Evolutionary conservation across 2,329 filamentous ascomycete genomes (phyloP).

Genomic region (Daldinia sp.): DNA sequence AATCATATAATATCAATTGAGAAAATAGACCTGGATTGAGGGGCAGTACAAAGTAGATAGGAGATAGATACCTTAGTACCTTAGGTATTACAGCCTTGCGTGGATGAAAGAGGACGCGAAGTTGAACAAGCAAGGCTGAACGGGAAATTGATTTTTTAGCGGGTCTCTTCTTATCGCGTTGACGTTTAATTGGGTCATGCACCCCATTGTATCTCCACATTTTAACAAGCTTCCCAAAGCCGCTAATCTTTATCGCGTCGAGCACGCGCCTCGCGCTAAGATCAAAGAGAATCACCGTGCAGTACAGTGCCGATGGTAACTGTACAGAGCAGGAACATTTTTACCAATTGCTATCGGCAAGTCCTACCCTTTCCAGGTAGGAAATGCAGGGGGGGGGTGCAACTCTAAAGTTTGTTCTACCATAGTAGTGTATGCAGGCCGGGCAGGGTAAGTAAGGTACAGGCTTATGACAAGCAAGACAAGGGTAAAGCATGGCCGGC

Average conservation of each 20-base stretch:
- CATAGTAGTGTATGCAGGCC: constrained; percentile 18
- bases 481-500: background rate
- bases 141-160: constrained; percentile 22
- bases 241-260: constrained; percentile 24
- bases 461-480: constrained; percentile 1
- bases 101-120: constrained; percentile 16
- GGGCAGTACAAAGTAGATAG: background rate
- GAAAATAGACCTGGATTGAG: background rate
- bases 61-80: constrained; percentile 13
- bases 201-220: background rate
- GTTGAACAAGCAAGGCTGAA: constrained; percentile 39
- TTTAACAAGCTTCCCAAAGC: background rate
- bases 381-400: constrained; percentile 35
- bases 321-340: background rate
- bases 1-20: background rate
- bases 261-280: constrained; percentile 12
- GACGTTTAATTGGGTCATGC: constrained; percentile 25
- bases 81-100: constrained; percentile 28
- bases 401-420: constrained; percentile 20
- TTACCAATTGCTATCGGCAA: constrained; percentile 19
- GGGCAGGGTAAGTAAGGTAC: background rate
- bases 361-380: constrained; percentile 20
- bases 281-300: constrained; percentile 16
- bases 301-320: constrained; percentile 8
- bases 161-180: constrained; percentile 13